Percentiles rank a stretch among this genome's conserved stretches.
Conservation (phyloP, 192 early-diverging fungal genomes). For the Linnemannia schmuckeri region DNA sequence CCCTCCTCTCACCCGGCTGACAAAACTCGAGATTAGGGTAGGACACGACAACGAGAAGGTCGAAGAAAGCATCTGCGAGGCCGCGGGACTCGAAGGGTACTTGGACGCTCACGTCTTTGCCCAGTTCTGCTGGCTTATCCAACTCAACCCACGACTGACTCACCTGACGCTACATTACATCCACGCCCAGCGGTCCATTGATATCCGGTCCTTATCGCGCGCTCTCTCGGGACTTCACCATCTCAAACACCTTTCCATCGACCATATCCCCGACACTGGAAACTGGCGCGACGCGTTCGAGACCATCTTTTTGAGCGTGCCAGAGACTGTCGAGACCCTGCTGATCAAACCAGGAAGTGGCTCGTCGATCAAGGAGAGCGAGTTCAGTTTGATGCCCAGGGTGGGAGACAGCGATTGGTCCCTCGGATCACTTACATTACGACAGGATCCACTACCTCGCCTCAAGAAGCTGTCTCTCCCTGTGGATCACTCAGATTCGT, state of each 20-base stretch:
- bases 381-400: neutral
- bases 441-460: neutral
- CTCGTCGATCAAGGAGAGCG: neutral
- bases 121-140: neutral
- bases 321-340: neutral
- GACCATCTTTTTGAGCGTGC: neutral
- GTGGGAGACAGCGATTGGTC: neutral
- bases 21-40: neutral
- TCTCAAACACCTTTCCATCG: neutral
- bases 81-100: neutral
- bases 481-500: neutral
- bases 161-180: neutral
- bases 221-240: neutral
- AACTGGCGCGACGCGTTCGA: neutral
- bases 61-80: neutral
- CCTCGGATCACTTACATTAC: neutral
- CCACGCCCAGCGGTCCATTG: neutral
- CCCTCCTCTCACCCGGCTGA: neutral
- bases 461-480: neutral
- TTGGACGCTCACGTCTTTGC: neutral
- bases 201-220: neutral
- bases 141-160: neutral
- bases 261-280: neutral
- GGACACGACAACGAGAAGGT: neutral
- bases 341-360: neutral